Conservation (phyloP, 345 rosid genomes). For the Cardamine chenopodiifolia region DNA sequence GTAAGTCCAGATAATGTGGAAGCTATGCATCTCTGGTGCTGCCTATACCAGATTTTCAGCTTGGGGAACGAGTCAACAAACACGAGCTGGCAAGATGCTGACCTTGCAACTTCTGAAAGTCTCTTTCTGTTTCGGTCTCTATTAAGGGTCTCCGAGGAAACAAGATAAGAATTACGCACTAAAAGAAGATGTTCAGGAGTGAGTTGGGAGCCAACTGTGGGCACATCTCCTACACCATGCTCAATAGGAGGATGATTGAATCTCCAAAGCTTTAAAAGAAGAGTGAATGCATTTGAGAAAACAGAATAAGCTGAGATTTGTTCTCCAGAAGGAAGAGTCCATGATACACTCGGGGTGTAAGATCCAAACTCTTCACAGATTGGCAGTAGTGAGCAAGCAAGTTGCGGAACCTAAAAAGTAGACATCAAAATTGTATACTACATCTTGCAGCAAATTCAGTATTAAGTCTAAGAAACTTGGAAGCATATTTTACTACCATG, state of each 20-base stretch:
- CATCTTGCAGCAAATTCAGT: neutral
- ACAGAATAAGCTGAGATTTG: constrained; percentile 79
- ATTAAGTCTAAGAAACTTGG: neutral
- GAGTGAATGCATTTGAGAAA: constrained; percentile 89
- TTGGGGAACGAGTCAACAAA: constrained; percentile 93
- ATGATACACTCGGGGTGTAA: constrained; percentile 65
- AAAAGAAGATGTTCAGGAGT: constrained; percentile 88
- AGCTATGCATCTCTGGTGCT: constrained; percentile 89
- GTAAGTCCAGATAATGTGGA: constrained; percentile 81
- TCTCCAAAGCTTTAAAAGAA: constrained; percentile 93
- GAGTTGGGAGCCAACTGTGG: constrained; percentile 78
- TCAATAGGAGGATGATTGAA: constrained; percentile 93
- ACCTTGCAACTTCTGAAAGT: constrained; percentile 63
- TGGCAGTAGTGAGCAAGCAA: constrained; percentile 92
- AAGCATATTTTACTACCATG: constrained; percentile 56
- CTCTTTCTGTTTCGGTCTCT: constrained; percentile 61
- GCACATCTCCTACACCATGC: constrained; percentile 87
- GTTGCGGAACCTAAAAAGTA: constrained; percentile 72
- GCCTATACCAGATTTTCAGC: constrained; percentile 83
- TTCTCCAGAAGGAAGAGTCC: constrained; percentile 80
- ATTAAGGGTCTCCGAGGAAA: constrained; percentile 59
- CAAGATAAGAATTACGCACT: constrained; percentile 81
- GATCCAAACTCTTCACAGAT: constrained; percentile 97
- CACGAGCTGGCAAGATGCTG: constrained; percentile 62
- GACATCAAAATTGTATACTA: constrained; percentile 20